phyloP scores from a whole-genome alignment of 331 rosid species.

The Cucumis variabilis region DNA sequence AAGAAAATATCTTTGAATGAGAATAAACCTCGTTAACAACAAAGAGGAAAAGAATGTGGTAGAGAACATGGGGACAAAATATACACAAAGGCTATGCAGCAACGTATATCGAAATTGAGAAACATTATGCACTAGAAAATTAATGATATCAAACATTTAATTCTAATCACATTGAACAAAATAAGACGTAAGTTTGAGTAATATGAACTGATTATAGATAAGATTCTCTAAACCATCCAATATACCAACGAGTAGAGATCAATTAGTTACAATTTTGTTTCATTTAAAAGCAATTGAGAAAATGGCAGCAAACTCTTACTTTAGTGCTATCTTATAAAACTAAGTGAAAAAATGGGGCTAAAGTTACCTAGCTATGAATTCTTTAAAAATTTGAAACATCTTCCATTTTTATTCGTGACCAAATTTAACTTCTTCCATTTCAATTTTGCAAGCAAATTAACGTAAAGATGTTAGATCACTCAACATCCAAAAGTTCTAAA shows the following conservation, averaged over 20 bases:
- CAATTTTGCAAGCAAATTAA: slow-evolving; percentile 44
- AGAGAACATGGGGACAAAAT: background rate
- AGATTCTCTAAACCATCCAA: background rate
- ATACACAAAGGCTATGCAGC: background rate
- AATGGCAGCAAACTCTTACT: background rate
- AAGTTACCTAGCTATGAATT: slow-evolving; percentile 71
- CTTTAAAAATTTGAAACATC: slow-evolving; percentile 46
- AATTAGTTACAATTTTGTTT: background rate
- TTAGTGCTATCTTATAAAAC: background rate
- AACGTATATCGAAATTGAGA: background rate
- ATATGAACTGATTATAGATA: background rate
- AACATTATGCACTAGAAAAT: slow-evolving; percentile 48
- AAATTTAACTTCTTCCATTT: slow-evolving; percentile 37
- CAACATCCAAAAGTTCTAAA: background rate
- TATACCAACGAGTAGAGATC: background rate
- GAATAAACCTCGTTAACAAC: background rate
- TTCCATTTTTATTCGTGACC: slow-evolving; percentile 40
- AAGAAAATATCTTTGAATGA: background rate
- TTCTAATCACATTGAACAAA: background rate
- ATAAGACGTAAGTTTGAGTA: background rate
- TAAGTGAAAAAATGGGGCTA: background rate
- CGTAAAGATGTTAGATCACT: background rate
- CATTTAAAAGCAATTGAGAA: background rate
- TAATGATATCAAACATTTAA: background rate
- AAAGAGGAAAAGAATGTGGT: background rate